Evolutionary conservation across 1,284 basidiomycete genomes (phyloP).

Genomic region (Irpex sp.): DNA sequence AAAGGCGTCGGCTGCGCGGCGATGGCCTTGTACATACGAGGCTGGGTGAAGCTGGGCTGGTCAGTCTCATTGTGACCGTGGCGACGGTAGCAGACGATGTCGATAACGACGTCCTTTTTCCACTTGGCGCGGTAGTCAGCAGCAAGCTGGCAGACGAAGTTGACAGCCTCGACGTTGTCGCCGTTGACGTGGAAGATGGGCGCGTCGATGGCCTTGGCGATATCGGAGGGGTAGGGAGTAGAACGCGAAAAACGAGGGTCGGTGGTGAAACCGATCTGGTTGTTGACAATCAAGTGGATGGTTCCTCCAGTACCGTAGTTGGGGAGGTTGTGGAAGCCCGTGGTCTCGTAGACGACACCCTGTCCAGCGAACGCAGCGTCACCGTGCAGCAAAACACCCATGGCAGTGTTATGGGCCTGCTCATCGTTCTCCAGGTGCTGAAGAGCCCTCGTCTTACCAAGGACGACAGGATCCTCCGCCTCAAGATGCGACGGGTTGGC

Average conservation of each 20-base stretch:
- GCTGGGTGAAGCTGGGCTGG: constrained; percentile 98
- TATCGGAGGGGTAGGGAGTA: constrained; percentile 98
- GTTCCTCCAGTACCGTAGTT: constrained; percentile 97
- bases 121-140: constrained; percentile 98
- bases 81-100: constrained; percentile 98
- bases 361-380: constrained; percentile 99
- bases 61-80: constrained; percentile 99
- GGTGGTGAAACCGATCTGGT: constrained; percentile 99
- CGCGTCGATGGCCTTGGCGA: constrained; percentile 97
- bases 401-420: constrained; percentile 70
- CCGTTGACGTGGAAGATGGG: constrained; percentile 99
- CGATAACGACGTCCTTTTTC: constrained; percentile 98
- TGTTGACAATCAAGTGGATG: constrained; percentile 98
- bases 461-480: constrained; percentile 95
- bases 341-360: constrained; percentile 98
- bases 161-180: constrained; percentile 97
- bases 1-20: constrained; percentile 91
- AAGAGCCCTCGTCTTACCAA: constrained; percentile 95
- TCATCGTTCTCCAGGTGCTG: constrained; percentile 95
- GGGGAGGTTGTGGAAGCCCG: constrained; percentile 96
- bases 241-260: constrained; percentile 97
- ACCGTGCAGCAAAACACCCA: constrained; percentile 95
- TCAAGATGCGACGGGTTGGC: constrained; percentile 99
- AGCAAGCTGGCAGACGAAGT: constrained; percentile 95
- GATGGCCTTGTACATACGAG: constrained; percentile 98